Conservation (phyloP, 2,329 filamentous ascomycete genomes). For the Trichoderma breve region DNA sequence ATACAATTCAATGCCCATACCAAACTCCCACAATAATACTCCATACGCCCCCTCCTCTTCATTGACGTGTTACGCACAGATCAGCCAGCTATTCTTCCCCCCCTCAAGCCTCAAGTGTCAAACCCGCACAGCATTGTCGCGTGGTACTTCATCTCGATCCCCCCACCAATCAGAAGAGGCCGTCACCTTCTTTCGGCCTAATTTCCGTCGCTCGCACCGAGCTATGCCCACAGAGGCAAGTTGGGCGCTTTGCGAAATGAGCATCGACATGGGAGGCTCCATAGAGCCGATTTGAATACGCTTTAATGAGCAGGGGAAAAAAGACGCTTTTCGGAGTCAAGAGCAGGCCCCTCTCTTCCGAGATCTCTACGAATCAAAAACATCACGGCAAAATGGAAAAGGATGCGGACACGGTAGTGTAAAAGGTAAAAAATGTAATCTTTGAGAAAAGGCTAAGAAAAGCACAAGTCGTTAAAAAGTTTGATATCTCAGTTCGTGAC, state of each 20-base stretch:
- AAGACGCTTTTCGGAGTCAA: not conserved
- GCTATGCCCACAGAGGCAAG: not conserved
- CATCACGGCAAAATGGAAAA: not conserved
- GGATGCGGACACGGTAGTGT: not conserved
- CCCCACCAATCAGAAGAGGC: not conserved
- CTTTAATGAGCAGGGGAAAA: not conserved
- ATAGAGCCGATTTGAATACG: not conserved
- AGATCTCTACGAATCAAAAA: not conserved
- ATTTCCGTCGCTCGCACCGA: not conserved
- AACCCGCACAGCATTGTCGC: not conserved
- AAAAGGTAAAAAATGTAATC: not conserved
- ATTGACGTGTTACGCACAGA: not conserved
- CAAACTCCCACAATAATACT: not conserved
- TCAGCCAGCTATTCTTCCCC: not conserved
- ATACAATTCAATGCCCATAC: not conserved
- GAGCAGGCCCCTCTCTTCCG: not conserved
- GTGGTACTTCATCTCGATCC: not conserved
- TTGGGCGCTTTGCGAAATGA: slow-evolving; percentile 7
- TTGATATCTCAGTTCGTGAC: slow-evolving; percentile 21
- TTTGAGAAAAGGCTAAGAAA: slow-evolving; percentile 11
- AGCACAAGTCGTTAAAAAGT: slow-evolving; percentile 16
- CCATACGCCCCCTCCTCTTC: not conserved
- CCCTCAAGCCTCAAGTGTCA: not conserved
- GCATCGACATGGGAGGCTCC: not conserved
- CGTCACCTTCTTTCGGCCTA: not conserved